Base-by-base conservation (phyloP, 1,284 basidiomycete genomes). In the Rhodotorula sp. region DNA sequence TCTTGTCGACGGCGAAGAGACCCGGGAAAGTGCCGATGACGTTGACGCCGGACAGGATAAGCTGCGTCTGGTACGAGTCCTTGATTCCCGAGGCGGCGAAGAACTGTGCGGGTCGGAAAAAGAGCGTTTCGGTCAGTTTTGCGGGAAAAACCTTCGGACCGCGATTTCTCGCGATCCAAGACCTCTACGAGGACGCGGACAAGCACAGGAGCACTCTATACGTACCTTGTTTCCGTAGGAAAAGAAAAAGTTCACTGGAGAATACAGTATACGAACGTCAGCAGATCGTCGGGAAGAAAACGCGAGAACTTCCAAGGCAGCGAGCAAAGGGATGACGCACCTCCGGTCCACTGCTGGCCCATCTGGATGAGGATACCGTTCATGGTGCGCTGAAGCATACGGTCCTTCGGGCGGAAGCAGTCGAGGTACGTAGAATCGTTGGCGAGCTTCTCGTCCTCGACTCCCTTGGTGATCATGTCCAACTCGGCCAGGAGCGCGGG, bases 51-150 rank as follows among this genome's bases (percentile, higher is more conserved):
- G 82, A 80, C 43, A 84, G 79, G 76, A 84, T 83, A 79, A 84
- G 83, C 68, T 83, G 82, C 71, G 82, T 83, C 70, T 83, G 79
- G 78, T 82, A 83, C 46, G 80, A 78, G 74, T 83, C 79, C 69
- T 77, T 69, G 69, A 83, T 79, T 65, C 82, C 82, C 58, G 83
- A 82, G 34, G 80, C 78, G 64, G 81, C 77, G 71, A 83, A 79
- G 71, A 75, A 78, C 62, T 79, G 75, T 64, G 76, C 82, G 34
- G 20, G 20, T 16, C n/a, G 26, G 5, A 14, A 52, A n/a, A 14
- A 52, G 23, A 12, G 34, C 10, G 26, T 8, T 26, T 34, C 34
- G 34, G 16, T 76, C 69, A 76, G 29, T 43, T 43, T 14, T 43
- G 10, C 39, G 39, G 29, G 51, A 51, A 52, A 20, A 14, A 14